These are phyloP conservation scores for Paraglomus occultum DNA, from an alignment of 192 early-diverging fungal genomes.

Conservation along the genomic window DNA sequence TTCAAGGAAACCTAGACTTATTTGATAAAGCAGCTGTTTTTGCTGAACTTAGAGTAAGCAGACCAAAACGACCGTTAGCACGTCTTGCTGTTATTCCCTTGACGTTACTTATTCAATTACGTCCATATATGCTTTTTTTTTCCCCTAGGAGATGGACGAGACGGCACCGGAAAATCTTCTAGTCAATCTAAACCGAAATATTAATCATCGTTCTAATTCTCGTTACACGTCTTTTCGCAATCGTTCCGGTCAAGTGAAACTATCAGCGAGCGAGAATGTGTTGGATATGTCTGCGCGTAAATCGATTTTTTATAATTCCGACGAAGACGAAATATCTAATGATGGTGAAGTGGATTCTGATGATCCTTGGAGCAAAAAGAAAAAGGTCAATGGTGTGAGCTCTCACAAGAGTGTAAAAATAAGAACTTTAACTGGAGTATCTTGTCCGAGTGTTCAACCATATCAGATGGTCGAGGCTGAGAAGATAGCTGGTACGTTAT, in stretches of 20 bases:
- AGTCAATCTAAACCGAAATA: constrained; percentile 67
- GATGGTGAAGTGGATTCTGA: constrained; percentile 34
- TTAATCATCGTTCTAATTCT: constrained; percentile 33
- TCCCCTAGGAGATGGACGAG: constrained; percentile 55
- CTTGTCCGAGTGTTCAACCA: constrained; percentile 59
- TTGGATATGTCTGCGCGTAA: constrained; percentile 53
- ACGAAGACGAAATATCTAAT: constrained; percentile 30
- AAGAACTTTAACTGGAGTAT: constrained; percentile 50
- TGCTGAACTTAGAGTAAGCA: constrained; percentile 58
- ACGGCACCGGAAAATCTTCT: constrained; percentile 70
- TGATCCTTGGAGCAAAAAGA: constrained; percentile 27
- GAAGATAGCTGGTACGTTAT: constrained; percentile 38
- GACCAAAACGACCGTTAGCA: not conserved
- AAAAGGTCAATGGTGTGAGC: constrained; percentile 17
- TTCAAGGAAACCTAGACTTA: constrained; percentile 57
- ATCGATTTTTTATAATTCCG: constrained; percentile 21
- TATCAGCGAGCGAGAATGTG: constrained; percentile 67
- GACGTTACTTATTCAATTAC: not conserved
- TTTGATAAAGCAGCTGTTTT: constrained; percentile 74
- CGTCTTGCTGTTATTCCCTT: not conserved
- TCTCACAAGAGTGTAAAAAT: constrained; percentile 35
- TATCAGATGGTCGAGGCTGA: constrained; percentile 71
- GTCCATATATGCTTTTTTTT: constrained; percentile 2
- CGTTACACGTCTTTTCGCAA: constrained; percentile 23
- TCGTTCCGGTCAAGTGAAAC: constrained; percentile 31